Base-by-base conservation (phyloP, 257 asterid species). In the Mitragyna speciosa region DNA sequence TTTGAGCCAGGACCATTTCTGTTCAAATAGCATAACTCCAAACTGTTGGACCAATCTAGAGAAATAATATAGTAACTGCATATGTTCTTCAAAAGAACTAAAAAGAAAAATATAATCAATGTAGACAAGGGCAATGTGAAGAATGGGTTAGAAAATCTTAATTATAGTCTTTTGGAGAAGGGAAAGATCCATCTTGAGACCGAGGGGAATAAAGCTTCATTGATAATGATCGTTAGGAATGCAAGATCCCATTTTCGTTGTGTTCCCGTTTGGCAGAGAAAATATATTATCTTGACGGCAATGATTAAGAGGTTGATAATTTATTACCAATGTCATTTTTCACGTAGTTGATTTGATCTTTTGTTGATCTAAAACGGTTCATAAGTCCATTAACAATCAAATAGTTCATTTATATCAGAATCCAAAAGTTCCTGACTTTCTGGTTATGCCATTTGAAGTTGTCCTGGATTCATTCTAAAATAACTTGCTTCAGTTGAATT, bases 221-320 rank as follows among this genome's bases (percentile, higher is more conserved):
- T 31, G 58, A 12, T 24, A 54, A 26, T 69, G 59, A n/a, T 30
- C 19, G 24, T 70, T 6, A 5, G 33, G 48, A 24, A 36, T 70
- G 31, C 22, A 56, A 28, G 31, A 70, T 2, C 47, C 70, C 5
- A 6, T 78, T 7, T 79, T 79, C 31, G 20, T 41, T 17, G 30
- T 45, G 1, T 41, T 16, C 20, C 15, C 16, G 5, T 61, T 61
- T 5, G 73, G 78, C 14, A 65, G 36, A 12, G 54, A 51, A 30
- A 73, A 64, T 19, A 30, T 79, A 1, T 79, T 28, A 79, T 72
- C 41, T 26, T 26, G 14, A 2, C 61, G 36, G 15, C 43, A 71
- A 17, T 59, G 64, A 19, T 72, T 79, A 0, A 79, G 52, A 5
- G 65, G 41, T 26, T 72, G 63, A 43, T 79, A 72, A 12, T 71